Evolutionary conservation across 495 filamentous ascomycete species (phyloP), one percentile per base, ranked within the genome.

Genomic region (Lindgomyces ingoldianus): DNA sequence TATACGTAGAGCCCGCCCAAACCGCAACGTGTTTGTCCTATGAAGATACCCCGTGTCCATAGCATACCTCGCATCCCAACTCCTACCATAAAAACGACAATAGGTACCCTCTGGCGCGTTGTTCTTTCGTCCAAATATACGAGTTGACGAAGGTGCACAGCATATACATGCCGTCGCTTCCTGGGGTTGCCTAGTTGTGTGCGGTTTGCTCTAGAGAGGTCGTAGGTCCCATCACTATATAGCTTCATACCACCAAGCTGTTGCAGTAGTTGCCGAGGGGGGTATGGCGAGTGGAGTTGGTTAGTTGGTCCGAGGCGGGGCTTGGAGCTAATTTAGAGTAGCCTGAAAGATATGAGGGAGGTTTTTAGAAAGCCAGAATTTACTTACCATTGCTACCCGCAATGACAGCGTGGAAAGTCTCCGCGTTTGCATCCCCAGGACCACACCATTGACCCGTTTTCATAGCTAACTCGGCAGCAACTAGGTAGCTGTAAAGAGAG

Each of bases 111-210:
- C 62, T 6, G 66, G 64, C 30, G 62, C 67, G 41, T 73, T 69
- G 65, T 81, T 78, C n/a, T 62, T 74, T 80, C 52, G 70, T 70
- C 2, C 78, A 54, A n/a, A 81, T 61, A 49, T 79, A 83, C 11
- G 75, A 70, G 51, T 80, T 78, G 73, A 81, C 81, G 77, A 82
- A 82, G 53, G 74, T 74, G 51, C 64, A 67, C 0, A 19, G 58
- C 30, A 22, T 68, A 66, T 26, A 74, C 66, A 47, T 76, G 64
- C 29, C 64, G 50, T 16, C 69, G 57, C 41, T 76, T 72, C 18
- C 64, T 6, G 53, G 27, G 33, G 29, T 47, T 26, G 22, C 29
- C 11, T 49, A 14, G 57, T 67, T 41, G 59, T 80, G 77, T n/a
- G 69, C 69, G 12, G 71, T 78, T 68, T 77, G 74, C n/a, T 76